Evolutionary conservation across 768 basidiomycete species (phyloP).

Genomic region (Lactarius akahatsu): DNA sequence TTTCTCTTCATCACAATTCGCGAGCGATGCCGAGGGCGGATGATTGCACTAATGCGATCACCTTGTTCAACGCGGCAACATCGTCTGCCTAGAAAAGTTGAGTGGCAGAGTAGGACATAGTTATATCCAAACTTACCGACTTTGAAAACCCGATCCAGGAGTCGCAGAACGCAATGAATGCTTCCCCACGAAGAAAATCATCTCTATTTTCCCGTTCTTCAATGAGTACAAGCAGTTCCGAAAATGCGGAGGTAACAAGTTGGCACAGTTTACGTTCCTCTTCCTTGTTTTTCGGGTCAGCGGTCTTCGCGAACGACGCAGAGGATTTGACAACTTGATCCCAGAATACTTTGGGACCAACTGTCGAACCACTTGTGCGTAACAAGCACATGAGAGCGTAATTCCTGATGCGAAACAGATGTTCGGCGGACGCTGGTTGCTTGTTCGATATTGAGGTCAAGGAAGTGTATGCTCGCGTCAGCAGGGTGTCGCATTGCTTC

Average conservation of each 20-base stretch:
- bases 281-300: conserved; percentile 9
- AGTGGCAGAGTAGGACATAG: conserved; percentile 6
- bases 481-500: conserved; percentile 56
- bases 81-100: conserved; percentile 45
- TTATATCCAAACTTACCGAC: conserved; percentile 43
- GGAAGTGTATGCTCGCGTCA: conserved; percentile 58
- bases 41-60: conserved; percentile 18
- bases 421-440: conserved; percentile 29
- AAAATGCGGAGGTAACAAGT: conserved; percentile 45
- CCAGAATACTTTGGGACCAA: conserved; percentile 63
- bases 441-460: conserved; percentile 40
- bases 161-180: conserved; percentile 66
- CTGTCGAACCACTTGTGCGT: conserved; percentile 46
- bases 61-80: conserved; percentile 32
- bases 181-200: conserved; percentile 47
- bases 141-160: conserved; percentile 69
- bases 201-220: conserved; percentile 39
- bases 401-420: conserved; percentile 41
- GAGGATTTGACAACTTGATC: conserved; percentile 59
- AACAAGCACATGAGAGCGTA: conserved; percentile 49
- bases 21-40: conserved; percentile 14
- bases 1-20: conserved; percentile 14
- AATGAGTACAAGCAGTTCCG: conserved; percentile 43
- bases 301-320: conserved; percentile 40
- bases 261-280: conserved; percentile 22